phyloP scores from a whole-genome alignment of 1,284 basidiomycete genomes.

The Cryptococcus sp. region DNA sequence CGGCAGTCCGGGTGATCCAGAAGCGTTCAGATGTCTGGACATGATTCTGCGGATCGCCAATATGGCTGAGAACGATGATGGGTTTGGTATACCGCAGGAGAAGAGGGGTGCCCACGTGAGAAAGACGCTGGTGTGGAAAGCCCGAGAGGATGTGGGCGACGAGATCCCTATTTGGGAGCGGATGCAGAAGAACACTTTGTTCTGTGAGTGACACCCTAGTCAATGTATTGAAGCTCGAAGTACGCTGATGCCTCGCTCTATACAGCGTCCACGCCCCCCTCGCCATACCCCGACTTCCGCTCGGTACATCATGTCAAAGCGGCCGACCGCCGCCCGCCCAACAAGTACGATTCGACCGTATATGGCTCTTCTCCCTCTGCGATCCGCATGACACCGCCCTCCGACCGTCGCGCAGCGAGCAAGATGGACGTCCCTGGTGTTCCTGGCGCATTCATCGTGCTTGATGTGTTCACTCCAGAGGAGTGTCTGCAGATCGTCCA shows the following conservation, averaged over 20 bases:
- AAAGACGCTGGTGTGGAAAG: constrained; percentile 40
- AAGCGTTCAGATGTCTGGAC: constrained; percentile 57
- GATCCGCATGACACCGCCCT: constrained; percentile 53
- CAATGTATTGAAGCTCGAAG: not conserved
- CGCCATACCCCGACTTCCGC: constrained; percentile 38
- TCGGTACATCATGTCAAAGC: constrained; percentile 52
- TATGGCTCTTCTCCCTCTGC: constrained; percentile 55
- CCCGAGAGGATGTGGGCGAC: constrained; percentile 31
- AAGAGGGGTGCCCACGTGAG: constrained; percentile 12
- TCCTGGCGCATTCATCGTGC: constrained; percentile 57
- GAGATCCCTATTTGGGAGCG: constrained; percentile 47
- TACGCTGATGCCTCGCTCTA: constrained; percentile 1
- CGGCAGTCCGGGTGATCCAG: constrained; percentile 44
- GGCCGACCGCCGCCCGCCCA: constrained; percentile 55
- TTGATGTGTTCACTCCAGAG: constrained; percentile 57
- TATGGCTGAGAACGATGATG: constrained; percentile 16
- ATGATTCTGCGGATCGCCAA: constrained; percentile 58
- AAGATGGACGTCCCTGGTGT: constrained; percentile 54
- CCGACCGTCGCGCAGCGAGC: constrained; percentile 21
- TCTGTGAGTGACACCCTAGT: constrained; percentile 23
- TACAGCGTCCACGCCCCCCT: constrained; percentile 15
- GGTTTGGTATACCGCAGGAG: not conserved
- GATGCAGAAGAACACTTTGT: constrained; percentile 40
- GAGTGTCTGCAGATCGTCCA: constrained; percentile 58
- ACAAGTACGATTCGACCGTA: constrained; percentile 59